A percentile compares a stretch with the other conserved stretches of the same genome.
phyloP scores from a whole-genome alignment of 129 eudicot species.

The Saposhnikovia divaricata region DNA sequence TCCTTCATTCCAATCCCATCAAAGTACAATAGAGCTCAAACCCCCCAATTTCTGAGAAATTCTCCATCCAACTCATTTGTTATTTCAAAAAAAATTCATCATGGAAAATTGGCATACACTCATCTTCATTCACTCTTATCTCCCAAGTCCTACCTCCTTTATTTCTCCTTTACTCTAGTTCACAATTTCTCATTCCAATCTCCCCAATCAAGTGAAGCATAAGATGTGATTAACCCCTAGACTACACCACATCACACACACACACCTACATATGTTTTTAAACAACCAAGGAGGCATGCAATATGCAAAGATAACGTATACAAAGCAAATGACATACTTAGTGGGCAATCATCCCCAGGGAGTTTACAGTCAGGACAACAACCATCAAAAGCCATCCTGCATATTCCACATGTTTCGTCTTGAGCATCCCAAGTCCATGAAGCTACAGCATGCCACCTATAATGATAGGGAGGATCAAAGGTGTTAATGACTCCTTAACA shows the following conservation, averaged over 20 bases:
- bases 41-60: too few species aligned
- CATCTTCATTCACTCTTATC: neutral
- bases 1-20: too few species aligned
- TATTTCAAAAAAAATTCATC: neutral
- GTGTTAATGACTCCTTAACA: neutral
- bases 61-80: neutral
- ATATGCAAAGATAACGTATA: neutral
- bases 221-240: too few species aligned
- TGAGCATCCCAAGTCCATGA: conserved; percentile 99
- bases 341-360: conserved; percentile 67
- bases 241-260: too few species aligned
- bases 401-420: conserved; percentile 95
- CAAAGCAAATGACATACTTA: conserved; percentile 29
- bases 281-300: neutral
- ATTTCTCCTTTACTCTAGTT: too few species aligned
- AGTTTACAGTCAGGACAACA: conserved; percentile 87
- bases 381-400: conserved; percentile 96
- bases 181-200: too few species aligned
- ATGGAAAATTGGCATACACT: neutral
- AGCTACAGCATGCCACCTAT: conserved; percentile 96
- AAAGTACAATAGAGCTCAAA: too few species aligned
- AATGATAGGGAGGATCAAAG: neutral
- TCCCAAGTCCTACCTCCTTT: too few species aligned
- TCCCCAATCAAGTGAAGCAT: too few species aligned
- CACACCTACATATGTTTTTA: neutral